phyloP scores from a whole-genome alignment of 257 asterid species.

The Fraxinus quadrangulata region DNA sequence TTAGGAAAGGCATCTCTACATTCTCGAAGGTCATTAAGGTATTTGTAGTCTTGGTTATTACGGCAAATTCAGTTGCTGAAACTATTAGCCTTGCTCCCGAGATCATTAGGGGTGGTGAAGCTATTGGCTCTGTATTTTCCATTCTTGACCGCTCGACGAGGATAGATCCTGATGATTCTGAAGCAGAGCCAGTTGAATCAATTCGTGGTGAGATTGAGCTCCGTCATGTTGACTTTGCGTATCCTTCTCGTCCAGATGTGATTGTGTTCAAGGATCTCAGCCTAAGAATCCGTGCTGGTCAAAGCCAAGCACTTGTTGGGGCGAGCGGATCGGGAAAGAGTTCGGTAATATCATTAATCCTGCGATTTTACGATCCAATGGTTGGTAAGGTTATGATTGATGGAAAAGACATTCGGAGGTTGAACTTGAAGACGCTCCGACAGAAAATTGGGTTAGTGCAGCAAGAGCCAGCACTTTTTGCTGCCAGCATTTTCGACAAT shows the following conservation, averaged over 20 bases:
- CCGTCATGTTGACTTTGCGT: conserved; percentile 86
- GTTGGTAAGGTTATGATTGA: conserved; percentile 92
- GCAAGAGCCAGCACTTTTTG: conserved; percentile 95
- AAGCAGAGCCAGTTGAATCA: conserved; percentile 66
- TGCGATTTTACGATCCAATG: conserved; percentile 84
- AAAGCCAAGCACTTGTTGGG: conserved; percentile 96
- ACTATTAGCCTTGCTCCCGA: conserved; percentile 97
- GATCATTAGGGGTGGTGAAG: conserved; percentile 91
- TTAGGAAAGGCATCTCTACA: conserved; percentile 70
- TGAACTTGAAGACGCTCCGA: conserved; percentile 77
- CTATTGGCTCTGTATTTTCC: conserved; percentile 88
- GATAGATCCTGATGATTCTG: conserved; percentile 87
- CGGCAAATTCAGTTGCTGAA: conserved; percentile 95
- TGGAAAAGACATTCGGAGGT: conserved; percentile 78
- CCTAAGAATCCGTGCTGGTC: conserved; percentile 90
- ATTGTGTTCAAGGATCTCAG: conserved; percentile 76
- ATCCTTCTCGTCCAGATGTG: conserved; percentile 91
- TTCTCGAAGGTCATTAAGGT: conserved; percentile 95
- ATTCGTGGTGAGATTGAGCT: conserved; percentile 94
- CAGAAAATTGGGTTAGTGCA: conserved; percentile 85
- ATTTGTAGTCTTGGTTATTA: conserved; percentile 82
- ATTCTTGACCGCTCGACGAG: conserved; percentile 79
- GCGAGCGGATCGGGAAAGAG: conserved; percentile 98
- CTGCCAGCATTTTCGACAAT: conserved; percentile 85
- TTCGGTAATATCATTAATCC: conserved; percentile 72